These are phyloP conservation scores for Trichoderma erinaceum DNA, from an alignment of 495 filamentous ascomycete genomes.

Conservation along the genomic window DNA sequence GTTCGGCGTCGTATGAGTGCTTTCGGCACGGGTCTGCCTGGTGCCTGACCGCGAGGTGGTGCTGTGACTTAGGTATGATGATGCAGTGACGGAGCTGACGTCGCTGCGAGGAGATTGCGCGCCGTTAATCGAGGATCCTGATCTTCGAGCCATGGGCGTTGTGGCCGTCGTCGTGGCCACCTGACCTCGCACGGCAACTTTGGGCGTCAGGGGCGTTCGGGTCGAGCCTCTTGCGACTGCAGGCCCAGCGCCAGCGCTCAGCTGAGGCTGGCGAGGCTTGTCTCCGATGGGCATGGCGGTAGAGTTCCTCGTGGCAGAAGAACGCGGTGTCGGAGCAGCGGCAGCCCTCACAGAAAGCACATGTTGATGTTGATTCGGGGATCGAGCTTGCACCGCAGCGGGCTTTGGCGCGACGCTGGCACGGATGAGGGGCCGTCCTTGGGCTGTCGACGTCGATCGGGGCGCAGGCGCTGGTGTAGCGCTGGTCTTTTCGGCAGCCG, in stretches of 20 bases:
- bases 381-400: background rate
- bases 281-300: conserved; percentile 19
- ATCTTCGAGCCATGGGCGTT: conserved; percentile 27
- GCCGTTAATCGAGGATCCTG: background rate
- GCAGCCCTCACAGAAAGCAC: conserved; percentile 5
- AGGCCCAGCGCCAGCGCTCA: conserved; percentile 30
- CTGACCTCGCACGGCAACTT: conserved; percentile 33
- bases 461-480: background rate
- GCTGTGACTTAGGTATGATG: conserved; percentile 31
- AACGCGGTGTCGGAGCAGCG: conserved; percentile 19
- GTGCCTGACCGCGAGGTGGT: conserved; percentile 67
- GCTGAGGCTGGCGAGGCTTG: conserved; percentile 30
- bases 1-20: conserved; percentile 52
- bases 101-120: conserved; percentile 2
- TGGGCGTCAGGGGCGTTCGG: conserved; percentile 41
- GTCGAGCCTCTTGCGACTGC: conserved; percentile 31
- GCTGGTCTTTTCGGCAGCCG: background rate
- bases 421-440: conserved; percentile 3
- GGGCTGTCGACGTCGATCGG: background rate
- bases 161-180: conserved; percentile 33
- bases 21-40: conserved; percentile 61
- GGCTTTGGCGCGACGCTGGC: background rate
- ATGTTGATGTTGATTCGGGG: background rate
- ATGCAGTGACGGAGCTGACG: background rate
- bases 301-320: conserved; percentile 12